phyloP scores from a whole-genome alignment of 768 basidiomycete species.

The Auriscalpium orientale region DNA sequence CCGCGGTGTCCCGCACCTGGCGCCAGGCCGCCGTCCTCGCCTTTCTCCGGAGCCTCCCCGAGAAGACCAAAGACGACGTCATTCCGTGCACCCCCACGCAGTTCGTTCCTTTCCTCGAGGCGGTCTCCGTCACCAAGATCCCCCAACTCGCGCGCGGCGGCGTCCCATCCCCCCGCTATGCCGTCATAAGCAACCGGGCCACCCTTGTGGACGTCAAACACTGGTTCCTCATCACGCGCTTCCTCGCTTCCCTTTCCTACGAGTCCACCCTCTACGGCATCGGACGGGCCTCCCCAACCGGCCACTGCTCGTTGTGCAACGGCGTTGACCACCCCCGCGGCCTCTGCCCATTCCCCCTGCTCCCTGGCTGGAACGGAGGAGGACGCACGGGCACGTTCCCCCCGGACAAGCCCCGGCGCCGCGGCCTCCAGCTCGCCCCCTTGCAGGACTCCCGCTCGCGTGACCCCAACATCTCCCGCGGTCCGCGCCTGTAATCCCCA shows the following conservation, averaged over 20 bases:
- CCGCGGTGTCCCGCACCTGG: background rate
- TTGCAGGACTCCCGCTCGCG: background rate
- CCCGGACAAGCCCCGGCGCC: background rate
- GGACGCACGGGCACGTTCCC: background rate
- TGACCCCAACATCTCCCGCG: background rate
- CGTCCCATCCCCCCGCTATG: background rate
- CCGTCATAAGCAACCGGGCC: background rate
- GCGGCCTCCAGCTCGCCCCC: background rate
- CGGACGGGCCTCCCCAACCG: too few relatives aligned
- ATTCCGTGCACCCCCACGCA: background rate
- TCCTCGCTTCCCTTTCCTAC: background rate
- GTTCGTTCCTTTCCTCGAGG: background rate
- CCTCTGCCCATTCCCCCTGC: background rate
- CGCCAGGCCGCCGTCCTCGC: background rate
- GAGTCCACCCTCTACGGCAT: background rate
- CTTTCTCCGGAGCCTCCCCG: background rate
- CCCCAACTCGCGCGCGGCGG: too few relatives aligned
- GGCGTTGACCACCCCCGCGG: background rate
- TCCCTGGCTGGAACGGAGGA: background rate
- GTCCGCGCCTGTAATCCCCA: background rate
- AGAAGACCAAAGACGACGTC: background rate
- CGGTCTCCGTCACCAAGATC: background rate
- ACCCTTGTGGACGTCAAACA: background rate
- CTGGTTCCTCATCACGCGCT: background rate
- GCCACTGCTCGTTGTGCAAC: background rate